Evolutionary conservation across 225 moss, liverwort and hornwort genomes (phyloP).

Genomic region (Pseudoscleropodium purum): DNA sequence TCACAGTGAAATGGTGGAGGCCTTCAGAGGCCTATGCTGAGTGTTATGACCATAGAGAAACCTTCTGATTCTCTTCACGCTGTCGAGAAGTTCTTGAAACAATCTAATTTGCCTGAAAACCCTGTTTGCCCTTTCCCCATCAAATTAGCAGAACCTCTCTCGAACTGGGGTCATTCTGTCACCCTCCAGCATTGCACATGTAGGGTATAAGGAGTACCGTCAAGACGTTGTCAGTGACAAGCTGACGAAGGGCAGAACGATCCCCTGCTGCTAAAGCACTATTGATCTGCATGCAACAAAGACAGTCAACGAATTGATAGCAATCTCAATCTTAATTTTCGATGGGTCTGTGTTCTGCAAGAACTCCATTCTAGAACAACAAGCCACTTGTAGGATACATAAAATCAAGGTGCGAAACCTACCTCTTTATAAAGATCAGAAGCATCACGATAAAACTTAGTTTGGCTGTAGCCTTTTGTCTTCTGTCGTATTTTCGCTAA

Average conservation of each 20-base stretch:
- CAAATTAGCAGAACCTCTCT: not conserved
- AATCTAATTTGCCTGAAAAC: not conserved
- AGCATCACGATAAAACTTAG: conserved; percentile 82
- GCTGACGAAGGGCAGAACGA: conserved; percentile 68
- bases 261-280: conserved; percentile 69
- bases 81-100: not conserved
- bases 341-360: not conserved
- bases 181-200: not conserved
- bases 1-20: not conserved
- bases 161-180: not conserved
- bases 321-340: not conserved
- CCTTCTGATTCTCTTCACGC: not conserved
- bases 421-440: conserved; percentile 83
- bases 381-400: not conserved
- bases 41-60: not conserved
- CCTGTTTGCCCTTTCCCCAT: not conserved
- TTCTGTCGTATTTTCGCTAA: conserved; percentile 89
- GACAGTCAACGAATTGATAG: not conserved
- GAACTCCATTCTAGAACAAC: not conserved
- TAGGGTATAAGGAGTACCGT: conserved; percentile 27
- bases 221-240: conserved; percentile 80
- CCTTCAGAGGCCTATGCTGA: not conserved
- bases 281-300: conserved; percentile 55
- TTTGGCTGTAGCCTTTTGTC: conserved; percentile 84
- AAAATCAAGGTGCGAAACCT: not conserved